These are phyloP conservation scores for Trametes villosa DNA, from an alignment of 768 basidiomycete species.

Conservation along the genomic window DNA sequence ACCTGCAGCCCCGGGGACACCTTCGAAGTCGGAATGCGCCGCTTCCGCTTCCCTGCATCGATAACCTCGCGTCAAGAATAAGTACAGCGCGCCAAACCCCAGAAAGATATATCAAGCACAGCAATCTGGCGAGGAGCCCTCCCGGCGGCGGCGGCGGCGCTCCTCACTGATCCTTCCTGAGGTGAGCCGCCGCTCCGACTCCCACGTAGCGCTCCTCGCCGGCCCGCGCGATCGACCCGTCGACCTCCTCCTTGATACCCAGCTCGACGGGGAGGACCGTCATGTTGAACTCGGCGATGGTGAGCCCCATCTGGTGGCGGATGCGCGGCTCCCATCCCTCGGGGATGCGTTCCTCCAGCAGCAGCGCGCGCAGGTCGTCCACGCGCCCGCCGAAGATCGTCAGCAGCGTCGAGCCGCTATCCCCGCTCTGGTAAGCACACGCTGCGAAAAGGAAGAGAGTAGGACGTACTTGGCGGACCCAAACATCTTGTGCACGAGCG, in stretches of 20 bases:
- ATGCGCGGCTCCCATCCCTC: conserved; percentile 71
- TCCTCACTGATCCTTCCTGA: background rate
- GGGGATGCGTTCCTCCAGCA: conserved; percentile 73
- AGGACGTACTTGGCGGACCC: conserved; percentile 65
- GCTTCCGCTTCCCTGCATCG: too few species aligned
- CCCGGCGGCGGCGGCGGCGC: too few species aligned
- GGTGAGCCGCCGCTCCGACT: background rate
- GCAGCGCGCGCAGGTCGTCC: conserved; percentile 53
- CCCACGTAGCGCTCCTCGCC: background rate
- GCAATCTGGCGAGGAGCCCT: too few species aligned
- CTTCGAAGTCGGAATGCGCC: too few species aligned
- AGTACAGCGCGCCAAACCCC: background rate
- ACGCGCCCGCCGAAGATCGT: conserved; percentile 69
- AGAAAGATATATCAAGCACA: background rate
- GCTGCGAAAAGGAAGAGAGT: background rate
- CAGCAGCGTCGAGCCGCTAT: conserved; percentile 59
- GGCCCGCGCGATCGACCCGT: conserved; percentile 10
- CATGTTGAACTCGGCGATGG: conserved; percentile 57
- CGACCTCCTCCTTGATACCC: conserved; percentile 35
- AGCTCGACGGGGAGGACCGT: conserved; percentile 37
- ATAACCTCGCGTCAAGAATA: too few species aligned
- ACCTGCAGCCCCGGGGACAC: too few species aligned
- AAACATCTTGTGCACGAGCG: conserved; percentile 59
- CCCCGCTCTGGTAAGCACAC: background rate
- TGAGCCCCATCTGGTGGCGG: conserved; percentile 60